A percentile compares a stretch with the other conserved stretches of the same genome.
Conservation (phyloP, 305 asterid species). For the Salvia sclarea region DNA sequence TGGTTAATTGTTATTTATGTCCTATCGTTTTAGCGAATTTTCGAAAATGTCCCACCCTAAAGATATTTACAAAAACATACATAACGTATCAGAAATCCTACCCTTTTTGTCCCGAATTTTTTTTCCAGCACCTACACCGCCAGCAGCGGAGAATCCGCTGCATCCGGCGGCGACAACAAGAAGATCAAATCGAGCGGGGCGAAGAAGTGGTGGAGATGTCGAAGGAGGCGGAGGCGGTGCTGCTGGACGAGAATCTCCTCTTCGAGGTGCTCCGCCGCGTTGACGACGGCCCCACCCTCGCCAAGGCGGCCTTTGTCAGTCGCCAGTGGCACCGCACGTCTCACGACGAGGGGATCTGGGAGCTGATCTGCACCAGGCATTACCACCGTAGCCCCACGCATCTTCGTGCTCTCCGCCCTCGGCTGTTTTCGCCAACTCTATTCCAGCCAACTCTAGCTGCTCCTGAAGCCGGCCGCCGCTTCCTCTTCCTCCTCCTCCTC, state of each 20-base stretch:
- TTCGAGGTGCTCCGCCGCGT: conserved; percentile 84
- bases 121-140: too few species aligned
- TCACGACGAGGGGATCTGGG: conserved; percentile 93
- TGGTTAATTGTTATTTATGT: too few species aligned
- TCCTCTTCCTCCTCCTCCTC: conserved; percentile 41
- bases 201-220: conserved; percentile 35
- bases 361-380: conserved; percentile 87
- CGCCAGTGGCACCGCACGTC: conserved; percentile 82
- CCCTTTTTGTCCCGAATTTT: too few species aligned
- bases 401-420: conserved; percentile 74
- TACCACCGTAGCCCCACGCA: conserved; percentile 61
- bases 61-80: too few species aligned
- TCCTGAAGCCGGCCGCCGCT: conserved; percentile 67
- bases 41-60: too few species aligned
- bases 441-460: conserved; percentile 83
- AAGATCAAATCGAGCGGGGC: conserved; percentile 40
- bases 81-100: too few species aligned
- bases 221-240: conserved; percentile 50
- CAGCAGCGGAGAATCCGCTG: not conserved
- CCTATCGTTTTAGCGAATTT: too few species aligned
- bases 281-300: conserved; percentile 84
- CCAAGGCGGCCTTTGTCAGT: conserved; percentile 79
- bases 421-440: conserved; percentile 90
- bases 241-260: conserved; percentile 73
- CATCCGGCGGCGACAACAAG: conserved; percentile 36